Conservation (phyloP, 345 rosid genomes). For the Anacardium occidentale region DNA sequence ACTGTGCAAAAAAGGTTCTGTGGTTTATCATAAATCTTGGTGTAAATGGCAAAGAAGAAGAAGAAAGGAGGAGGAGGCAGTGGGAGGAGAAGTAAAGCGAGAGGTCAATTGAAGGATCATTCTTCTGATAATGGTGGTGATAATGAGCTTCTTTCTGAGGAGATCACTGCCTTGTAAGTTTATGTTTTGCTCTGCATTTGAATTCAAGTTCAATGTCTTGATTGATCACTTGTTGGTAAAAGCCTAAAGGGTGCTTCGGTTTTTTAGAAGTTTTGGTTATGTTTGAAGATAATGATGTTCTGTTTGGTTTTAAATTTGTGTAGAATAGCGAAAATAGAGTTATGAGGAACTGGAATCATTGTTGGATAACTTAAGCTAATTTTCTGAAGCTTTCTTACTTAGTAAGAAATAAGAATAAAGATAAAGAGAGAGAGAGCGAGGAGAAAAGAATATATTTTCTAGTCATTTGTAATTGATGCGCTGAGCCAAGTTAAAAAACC, state of each 20-base stretch:
- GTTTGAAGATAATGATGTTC: not conserved
- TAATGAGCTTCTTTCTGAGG: constrained; percentile 83
- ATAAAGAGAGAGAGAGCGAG: too few species aligned
- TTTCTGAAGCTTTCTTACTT: too few species aligned
- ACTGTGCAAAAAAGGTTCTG: too few species aligned
- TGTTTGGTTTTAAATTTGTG: not conserved
- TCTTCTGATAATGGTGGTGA: constrained; percentile 47
- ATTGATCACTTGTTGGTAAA: not conserved
- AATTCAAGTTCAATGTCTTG: not conserved
- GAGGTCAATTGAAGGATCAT: constrained; percentile 64
- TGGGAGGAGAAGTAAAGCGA: constrained; percentile 62
- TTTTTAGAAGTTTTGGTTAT: too few species aligned
- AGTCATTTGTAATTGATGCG: too few species aligned
- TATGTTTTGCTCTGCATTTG: not conserved
- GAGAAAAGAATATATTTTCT: too few species aligned
- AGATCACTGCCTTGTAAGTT: constrained; percentile 91
- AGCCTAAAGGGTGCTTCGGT: not conserved
- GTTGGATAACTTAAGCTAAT: too few species aligned
- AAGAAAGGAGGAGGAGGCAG: constrained; percentile 60
- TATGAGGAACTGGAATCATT: not conserved
- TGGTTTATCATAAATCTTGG: not conserved
- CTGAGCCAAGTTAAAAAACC: too few species aligned
- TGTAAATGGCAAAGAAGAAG: constrained; percentile 77
- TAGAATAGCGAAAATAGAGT: not conserved
- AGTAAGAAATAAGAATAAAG: too few species aligned